Evolutionary conservation across 139 green algal species (phyloP), one percentile per base, ranked within the genome.

Genomic region (Chlorella sp.): DNA sequence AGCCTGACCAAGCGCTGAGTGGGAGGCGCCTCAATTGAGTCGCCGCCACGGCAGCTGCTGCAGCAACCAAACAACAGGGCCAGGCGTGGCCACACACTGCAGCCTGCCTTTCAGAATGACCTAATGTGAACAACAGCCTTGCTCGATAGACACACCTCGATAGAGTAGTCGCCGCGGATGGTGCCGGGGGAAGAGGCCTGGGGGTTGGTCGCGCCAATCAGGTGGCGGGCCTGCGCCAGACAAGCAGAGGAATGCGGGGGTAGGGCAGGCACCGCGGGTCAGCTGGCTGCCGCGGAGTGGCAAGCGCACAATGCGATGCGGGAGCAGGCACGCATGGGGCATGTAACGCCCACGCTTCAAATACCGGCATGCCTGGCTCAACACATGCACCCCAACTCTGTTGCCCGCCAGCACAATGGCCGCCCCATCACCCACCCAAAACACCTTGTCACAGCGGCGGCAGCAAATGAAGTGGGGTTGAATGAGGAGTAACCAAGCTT

Each of bases 201-300:
- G 30, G 97, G 97, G 94, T 98, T 99, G 91, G 97, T 99, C 86
- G 96, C 96, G 60, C 97, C 97, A 82, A 99, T 98, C 89, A 99
- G 96, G 90, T 95, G 53, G 66, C 83, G 83, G 26, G 37, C 83
- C 83, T 88, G 83, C 39, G 32, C 26, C 7, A 24, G 34, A n/a
- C n/a, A n/a, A n/a, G 75, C n/a, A 81, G 36, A 24, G 40, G 4
- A 12, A 12, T 77, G 48, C 48, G 48, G 48, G 48, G 48, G 7
- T 5, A 9, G 48, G 48, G 22, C 68, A 76, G 7, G 71, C 18
- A 15, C 18, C 32, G 4, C 0, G 32, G 12, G 16, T 57, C 19
- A 40, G 71, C 1, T 78, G 32, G 32, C 34, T 78, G 71, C 32
- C 71, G 21, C 16, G 32, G 32, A n/a, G n/a, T 19, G 71, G 11